Evolutionary conservation across 2,329 filamentous ascomycete genomes (phyloP).

Genomic region (Arthroderma sp.): DNA sequence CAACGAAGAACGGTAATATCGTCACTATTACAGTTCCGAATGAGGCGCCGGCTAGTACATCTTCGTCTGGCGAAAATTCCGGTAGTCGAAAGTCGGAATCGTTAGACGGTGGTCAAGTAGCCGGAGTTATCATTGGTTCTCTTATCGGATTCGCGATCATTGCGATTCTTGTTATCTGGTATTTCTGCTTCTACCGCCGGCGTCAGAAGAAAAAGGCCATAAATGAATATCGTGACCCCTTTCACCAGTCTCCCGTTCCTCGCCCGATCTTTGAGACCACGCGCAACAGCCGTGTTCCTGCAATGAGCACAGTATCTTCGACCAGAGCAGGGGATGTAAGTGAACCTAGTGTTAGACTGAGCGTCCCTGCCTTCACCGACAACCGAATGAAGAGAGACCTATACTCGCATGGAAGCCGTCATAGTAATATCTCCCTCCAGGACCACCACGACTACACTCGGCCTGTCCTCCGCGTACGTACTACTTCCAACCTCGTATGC

Average conservation of each 20-base stretch:
- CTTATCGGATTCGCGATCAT: conserved; percentile 26
- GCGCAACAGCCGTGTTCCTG: conserved; percentile 3
- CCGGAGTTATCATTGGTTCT: conserved; percentile 32
- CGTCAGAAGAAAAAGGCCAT: conserved; percentile 7
- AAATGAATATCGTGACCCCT: conserved; percentile 10
- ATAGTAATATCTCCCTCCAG: conserved; percentile 34
- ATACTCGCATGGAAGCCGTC: conserved; percentile 28
- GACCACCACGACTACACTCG: conserved; percentile 37
- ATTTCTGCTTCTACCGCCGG: conserved; percentile 28
- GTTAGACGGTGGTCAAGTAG: conserved; percentile 30
- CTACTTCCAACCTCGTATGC: not conserved
- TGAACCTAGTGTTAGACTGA: conserved; percentile 3
- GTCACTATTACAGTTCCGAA: conserved; percentile 15
- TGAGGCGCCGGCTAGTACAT: conserved; percentile 10
- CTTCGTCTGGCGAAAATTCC: conserved; percentile 9
- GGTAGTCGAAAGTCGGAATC: conserved; percentile 11
- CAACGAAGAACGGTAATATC: conserved; percentile 11
- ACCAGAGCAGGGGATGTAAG: not conserved
- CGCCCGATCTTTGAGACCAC: conserved; percentile 10
- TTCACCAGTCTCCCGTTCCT: conserved; percentile 13
- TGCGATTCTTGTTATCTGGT: conserved; percentile 25
- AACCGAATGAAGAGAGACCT: conserved; percentile 33
- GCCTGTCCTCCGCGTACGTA: conserved; percentile 30
- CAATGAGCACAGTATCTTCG: conserved; percentile 1
- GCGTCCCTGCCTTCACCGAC: conserved; percentile 27